These are phyloP conservation scores for Albugo candida DNA, from an alignment of 352 stramenopile species.

Conservation along the genomic window DNA sequence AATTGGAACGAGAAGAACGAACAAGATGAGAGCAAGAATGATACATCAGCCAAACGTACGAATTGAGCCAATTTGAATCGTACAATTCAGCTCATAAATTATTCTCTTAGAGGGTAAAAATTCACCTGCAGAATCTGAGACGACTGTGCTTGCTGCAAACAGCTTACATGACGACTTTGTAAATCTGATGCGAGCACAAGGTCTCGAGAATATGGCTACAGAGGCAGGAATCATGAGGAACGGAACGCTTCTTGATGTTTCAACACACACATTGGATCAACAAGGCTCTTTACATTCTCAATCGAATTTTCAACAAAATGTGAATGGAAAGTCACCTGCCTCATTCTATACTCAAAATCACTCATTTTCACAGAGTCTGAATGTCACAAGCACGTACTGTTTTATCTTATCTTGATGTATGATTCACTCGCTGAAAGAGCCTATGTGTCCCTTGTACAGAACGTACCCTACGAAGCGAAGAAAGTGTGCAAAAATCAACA, in stretches of 20 bases:
- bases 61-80: too few species aligned
- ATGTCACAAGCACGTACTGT: background rate
- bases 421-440: background rate
- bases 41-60: too few species aligned
- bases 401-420: background rate
- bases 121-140: too few species aligned
- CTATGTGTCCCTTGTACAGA: background rate
- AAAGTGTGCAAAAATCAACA: slow-evolving; percentile 78
- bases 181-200: slow-evolving; percentile 71
- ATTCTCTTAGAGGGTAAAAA: too few species aligned
- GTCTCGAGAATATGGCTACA: slow-evolving; percentile 66
- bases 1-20: too few species aligned
- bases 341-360: background rate
- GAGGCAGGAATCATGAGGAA: slow-evolving; percentile 59
- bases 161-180: slow-evolving; percentile 78
- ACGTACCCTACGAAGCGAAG: slow-evolving; percentile 52
- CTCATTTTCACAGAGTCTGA: background rate
- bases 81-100: too few species aligned
- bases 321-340: background rate
- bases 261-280: slow-evolving; percentile 16
- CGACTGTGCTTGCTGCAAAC: slow-evolving; percentile 17
- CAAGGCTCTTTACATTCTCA: background rate
- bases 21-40: too few species aligned
- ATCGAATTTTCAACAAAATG: background rate
- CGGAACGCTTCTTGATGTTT: slow-evolving; percentile 32